Evolutionary conservation across 257 asterid species (phyloP), one percentile per base, ranked within the genome.

Genomic region (Salvia miltiorrhiza): DNA sequence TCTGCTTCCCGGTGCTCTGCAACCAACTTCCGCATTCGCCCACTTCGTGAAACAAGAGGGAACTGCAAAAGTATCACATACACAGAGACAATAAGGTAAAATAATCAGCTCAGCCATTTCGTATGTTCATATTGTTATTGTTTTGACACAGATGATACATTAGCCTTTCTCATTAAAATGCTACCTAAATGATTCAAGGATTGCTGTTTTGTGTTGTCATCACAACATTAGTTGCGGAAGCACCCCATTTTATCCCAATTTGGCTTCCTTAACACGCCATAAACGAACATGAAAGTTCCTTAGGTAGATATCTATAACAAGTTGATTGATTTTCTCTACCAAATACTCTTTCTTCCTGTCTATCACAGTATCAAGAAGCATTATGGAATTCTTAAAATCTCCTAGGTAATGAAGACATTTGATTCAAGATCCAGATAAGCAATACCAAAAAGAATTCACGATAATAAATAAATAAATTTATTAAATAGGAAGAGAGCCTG

Each of bases 1-100:
- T 81, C 97, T 1, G 97, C 79, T 74, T 85, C 90, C 17, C 95
- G 65, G 77, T 81, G 92, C 67, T 90, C 98, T 16, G 98, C 85
- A 3, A 91, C 88, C 74, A 91, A 63, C 71, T 89, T 91, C 12
- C 96, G 79, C 57, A 94, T 85, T 73, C 96, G 79, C 30, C 98
- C 98, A 74, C 99, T 91, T 55, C 97, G 80, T 0, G 99, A 89
- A 59, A 91, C 99, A 7, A 94, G 93, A 60, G 97, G 98, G 72
- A 92, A 94, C 99, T 94, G 93, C 86, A 73, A 20, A 52, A 44
- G 30, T 26, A 35, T 45, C 26, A 64, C n/a, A 14, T 45, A 55
- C 40, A 39, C 4, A 55, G 49, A 48, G n/a, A n/a, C n/a, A n/a
- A n/a, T n/a, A n/a, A n/a, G n/a, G n/a, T n/a, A n/a, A n/a, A n/a